Percentiles rank a stretch among this genome's conserved stretches.
These are phyloP conservation scores for Cymodocea nodosa DNA, from an alignment of 116 monocot genomes.

Conservation along the genomic window DNA sequence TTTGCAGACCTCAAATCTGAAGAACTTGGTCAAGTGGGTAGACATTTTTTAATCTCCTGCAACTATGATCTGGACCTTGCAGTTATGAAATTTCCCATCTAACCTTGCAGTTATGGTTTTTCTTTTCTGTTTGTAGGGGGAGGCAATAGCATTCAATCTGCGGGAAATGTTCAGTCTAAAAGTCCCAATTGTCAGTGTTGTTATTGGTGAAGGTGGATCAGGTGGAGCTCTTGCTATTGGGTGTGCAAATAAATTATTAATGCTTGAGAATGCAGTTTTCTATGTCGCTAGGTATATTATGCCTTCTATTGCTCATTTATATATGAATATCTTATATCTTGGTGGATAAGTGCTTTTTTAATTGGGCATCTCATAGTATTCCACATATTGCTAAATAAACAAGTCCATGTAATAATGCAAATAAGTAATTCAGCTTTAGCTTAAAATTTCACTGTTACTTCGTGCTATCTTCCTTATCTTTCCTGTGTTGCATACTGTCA, in stretches of 20 bases:
- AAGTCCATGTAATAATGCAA: too few relatives aligned
- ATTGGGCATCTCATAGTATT: too few relatives aligned
- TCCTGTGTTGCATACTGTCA: too few relatives aligned
- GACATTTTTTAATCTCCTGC: neutral
- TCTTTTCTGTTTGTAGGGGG: constrained; percentile 40
- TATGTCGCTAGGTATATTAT: constrained; percentile 72
- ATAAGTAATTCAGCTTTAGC: too few relatives aligned
- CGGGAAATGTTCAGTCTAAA: constrained; percentile 81
- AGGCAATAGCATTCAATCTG: constrained; percentile 84
- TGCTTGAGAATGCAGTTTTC: constrained; percentile 87
- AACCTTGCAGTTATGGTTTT: neutral
- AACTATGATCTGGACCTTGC: neutral
- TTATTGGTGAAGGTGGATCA: constrained; percentile 97
- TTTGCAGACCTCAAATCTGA: constrained; percentile 93
- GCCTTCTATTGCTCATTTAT: neutral
- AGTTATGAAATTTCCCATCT: neutral
- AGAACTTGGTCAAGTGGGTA: constrained; percentile 71
- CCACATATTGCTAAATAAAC: too few relatives aligned
- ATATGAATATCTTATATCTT: neutral
- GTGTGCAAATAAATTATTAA: constrained; percentile 76
- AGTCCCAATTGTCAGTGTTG: constrained; percentile 74
- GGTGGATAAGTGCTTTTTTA: too few relatives aligned
- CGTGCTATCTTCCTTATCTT: too few relatives aligned
- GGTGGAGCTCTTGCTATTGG: constrained; percentile 97
- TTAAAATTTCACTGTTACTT: too few relatives aligned